Conservation (phyloP, 1,139 yeast species). For the Protomyces gravidus region DNA sequence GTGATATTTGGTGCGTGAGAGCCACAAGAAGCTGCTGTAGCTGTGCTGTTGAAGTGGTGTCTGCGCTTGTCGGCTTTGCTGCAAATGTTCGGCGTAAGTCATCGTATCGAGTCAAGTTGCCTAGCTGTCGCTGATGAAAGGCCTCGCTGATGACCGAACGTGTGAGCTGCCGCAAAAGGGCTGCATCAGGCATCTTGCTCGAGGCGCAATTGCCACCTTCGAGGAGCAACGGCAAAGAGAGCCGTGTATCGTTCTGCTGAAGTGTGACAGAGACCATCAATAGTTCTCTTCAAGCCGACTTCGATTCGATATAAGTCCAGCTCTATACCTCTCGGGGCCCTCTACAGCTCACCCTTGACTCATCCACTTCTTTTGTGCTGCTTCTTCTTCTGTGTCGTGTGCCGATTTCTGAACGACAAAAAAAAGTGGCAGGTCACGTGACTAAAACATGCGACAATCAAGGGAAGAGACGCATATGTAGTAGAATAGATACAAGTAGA, state of each 20-base stretch:
- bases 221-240: not conserved
- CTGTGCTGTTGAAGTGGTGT: conserved; percentile 30
- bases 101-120: conserved; percentile 27
- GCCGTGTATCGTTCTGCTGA: not conserved
- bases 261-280: not conserved
- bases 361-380: too few relatives aligned
- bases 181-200: not conserved
- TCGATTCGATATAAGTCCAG: too few relatives aligned
- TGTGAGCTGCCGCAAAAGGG: conserved; percentile 11
- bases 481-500: too few relatives aligned
- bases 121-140: conserved; percentile 12
- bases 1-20: conserved; percentile 30
- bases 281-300: too few relatives aligned
- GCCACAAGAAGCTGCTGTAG: conserved; percentile 30
- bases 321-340: too few relatives aligned
- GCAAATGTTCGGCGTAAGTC: conserved; percentile 30
- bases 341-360: too few relatives aligned
- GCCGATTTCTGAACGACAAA: too few relatives aligned
- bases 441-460: not conserved
- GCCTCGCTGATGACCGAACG: conserved; percentile 14
- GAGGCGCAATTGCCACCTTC: conserved; percentile 2
- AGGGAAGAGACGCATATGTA: not conserved
- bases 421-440: not conserved
- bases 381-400: too few relatives aligned
- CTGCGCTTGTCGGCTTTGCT: conserved; percentile 22